Base-by-base conservation (phyloP, 305 asterid species). In the Ilex paraguariensis region DNA sequence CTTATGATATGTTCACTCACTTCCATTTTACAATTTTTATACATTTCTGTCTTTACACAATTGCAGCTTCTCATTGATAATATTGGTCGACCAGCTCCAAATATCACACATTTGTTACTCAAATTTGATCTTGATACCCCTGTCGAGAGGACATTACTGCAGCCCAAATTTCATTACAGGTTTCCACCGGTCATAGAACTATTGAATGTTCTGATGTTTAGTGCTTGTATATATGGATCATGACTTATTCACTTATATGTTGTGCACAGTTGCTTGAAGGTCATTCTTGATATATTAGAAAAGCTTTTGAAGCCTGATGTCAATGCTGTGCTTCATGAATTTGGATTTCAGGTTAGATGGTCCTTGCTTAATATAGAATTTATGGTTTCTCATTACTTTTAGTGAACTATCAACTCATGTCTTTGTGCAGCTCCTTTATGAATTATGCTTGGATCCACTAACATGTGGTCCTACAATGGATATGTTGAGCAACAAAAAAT, bases 151-250 rank as follows among this genome's bases (percentile, higher is more conserved):
- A 86, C 96, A 31, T 28, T 79, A 75, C 96, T 93, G 72, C 91
- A 88, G 79, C 99, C 97, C 65, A 90, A 86, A 81, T 86, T 80
- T 73, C 91, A 93, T 63, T 93, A 87, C 87, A 90, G 99, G 99
- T 93, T 67, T 31, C 42, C 42, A 36, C 42, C 1, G 42, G 42
- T 36, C 42, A 36, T 36, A 36, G 6, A 8, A 21, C 28, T 36
- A 4, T 1, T 8, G 6, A 36, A 36, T 53, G 2, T 54, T 59
- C n/a, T 53, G 62, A 63, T 66, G 66, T 54, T 67, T 62, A 40
- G 56, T 63, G 62, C 63, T 68, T 40, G 40, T 60, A 60, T 60
- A 61, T 57, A 40, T 36, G 36, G 56, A 15, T 7, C 15, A 7
- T 49, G 65, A 62, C 70, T 42, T 60, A 11, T 33, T n/a, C 56